Base-by-base conservation (phyloP, 495 filamentous ascomycete genomes). In the Schizothecium vesticola region DNA sequence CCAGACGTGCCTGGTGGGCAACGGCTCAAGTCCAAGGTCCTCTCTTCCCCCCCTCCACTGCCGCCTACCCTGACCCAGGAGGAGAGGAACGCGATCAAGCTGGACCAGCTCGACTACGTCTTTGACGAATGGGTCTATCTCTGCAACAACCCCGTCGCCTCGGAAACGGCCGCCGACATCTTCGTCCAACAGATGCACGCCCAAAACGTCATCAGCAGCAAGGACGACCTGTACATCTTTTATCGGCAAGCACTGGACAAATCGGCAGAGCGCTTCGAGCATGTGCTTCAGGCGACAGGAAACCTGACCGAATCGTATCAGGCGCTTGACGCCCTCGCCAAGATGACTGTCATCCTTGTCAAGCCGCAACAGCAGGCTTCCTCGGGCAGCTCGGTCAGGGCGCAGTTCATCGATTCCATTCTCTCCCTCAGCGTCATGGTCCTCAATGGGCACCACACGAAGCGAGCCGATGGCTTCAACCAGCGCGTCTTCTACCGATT, bases 91-190 rank as follows among this genome's bases (percentile, higher is more conserved):
- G 36, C 65, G 1, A 76, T 78, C 23, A 88, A 88, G 72, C 86
- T 87, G 58, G 90, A 94, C 63, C 94, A 97, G 71, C 87, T 97
- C 80, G 91, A 96, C 72, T 98, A 98, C 74, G 85, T 96, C 56
- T 97, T 99, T 75, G 91, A 90, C 11, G 95, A 98, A 76, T 99
- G 95, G 95, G 85, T 93, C 66, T 87, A 89, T 55, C 85, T 98
- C 19, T 93, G 88, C 81, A 87, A 90, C 77, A 90, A 91, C 61
- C 83, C 86, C 11, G 85, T 87, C 69, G 87, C 88, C 0, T 87
- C 87, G 12, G 90, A 93, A 29, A 92, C 90, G 72, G 85, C 90
- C 0, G 83, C 87, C 63, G 78, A 84, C 9, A 86, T 92, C 2
- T 99, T 98, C 79, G 87, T 98, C 51, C 87, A 89, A 61, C 96